Percentiles rank a stretch among this genome's conserved stretches.
phyloP scores from a whole-genome alignment of 2,329 filamentous ascomycete species.

The Geosmithia putterillii region DNA sequence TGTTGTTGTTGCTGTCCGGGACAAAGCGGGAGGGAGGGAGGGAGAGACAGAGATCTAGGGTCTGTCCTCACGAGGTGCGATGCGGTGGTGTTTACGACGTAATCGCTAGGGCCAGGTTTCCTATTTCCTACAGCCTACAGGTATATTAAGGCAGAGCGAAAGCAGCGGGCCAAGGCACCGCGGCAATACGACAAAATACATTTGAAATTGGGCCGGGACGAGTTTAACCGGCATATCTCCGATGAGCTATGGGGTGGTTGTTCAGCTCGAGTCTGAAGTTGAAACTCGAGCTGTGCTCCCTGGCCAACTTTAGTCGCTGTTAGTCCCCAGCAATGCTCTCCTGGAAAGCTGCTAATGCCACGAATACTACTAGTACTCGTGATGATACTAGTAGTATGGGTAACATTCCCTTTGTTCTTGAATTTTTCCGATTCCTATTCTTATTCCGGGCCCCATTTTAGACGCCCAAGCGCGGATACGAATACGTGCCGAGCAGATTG shows the following conservation, averaged over 20 bases:
- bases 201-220: background rate
- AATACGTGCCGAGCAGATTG: too few relatives aligned
- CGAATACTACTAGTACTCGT: too few relatives aligned
- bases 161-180: background rate
- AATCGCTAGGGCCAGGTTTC: conserved; percentile 7
- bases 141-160: background rate
- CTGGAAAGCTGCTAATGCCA: too few relatives aligned
- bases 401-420: too few relatives aligned
- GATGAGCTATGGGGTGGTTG: background rate
- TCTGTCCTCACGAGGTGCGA: background rate
- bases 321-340: too few relatives aligned
- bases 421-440: too few relatives aligned
- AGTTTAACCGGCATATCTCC: background rate
- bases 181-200: background rate
- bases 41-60: background rate
- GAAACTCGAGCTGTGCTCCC: too few relatives aligned
- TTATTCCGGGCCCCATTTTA: too few relatives aligned
- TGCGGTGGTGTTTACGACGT: conserved; percentile 8
- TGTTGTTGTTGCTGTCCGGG: background rate
- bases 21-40: background rate
- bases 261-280: background rate
- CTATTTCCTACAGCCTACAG: background rate
- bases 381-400: too few relatives aligned
- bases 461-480: too few relatives aligned
- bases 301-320: too few relatives aligned